phyloP scores from a whole-genome alignment of 2,329 filamentous ascomycete genomes.

The Ophioceras dolichostomum region DNA sequence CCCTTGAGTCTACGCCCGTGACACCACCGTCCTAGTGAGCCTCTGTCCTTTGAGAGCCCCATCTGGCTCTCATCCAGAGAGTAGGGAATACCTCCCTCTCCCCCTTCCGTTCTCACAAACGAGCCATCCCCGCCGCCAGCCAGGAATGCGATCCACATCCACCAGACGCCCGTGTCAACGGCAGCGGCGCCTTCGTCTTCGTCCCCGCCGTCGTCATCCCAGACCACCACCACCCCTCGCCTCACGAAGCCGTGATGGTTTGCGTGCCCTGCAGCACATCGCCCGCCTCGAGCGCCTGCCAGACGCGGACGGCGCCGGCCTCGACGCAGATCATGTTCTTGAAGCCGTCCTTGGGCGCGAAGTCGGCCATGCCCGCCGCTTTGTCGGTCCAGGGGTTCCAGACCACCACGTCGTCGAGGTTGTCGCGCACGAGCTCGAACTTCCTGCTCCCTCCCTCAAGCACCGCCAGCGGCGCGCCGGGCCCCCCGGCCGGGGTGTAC shows the following conservation, averaged over 20 bases:
- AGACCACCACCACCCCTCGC: not conserved
- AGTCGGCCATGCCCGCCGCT: constrained; percentile 71
- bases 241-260: constrained; percentile 30
- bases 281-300: constrained; percentile 75
- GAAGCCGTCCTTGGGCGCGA: constrained; percentile 79
- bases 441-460: constrained; percentile 48
- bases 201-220: no score
- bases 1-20: no score
- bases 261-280: constrained; percentile 53
- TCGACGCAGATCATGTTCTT: constrained; percentile 93
- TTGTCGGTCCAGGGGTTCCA: constrained; percentile 97
- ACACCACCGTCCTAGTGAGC: no score
- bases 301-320: constrained; percentile 70
- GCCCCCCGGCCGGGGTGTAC: constrained; percentile 59
- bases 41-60: no score
- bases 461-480: constrained; percentile 45
- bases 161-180: no score
- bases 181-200: no score
- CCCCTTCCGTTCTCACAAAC: no score
- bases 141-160: no score
- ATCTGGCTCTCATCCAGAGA: no score
- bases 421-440: constrained; percentile 71
- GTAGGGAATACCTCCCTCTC: no score
- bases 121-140: no score
- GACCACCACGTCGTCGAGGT: constrained; percentile 76